Percentiles rank a stretch among this genome's conserved stretches.
phyloP scores from a whole-genome alignment of 306 rosid species.

The Lablab purpureus region DNA sequence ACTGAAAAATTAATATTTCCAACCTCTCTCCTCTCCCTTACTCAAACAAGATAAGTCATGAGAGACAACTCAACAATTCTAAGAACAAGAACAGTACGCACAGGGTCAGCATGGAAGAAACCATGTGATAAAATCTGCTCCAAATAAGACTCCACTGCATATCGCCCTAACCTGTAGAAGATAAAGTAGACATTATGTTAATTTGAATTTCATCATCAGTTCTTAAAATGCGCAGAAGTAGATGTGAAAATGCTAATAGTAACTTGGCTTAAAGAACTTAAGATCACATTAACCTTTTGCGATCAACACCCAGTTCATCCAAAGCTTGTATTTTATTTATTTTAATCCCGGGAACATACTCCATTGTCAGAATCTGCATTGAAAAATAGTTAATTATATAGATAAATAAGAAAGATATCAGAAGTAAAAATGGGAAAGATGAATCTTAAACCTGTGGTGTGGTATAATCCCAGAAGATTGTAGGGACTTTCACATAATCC shows the following conservation, averaged over 20 bases:
- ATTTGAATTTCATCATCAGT: conserved; percentile 19
- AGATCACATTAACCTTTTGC: conserved; percentile 68
- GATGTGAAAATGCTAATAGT: conserved; percentile 22
- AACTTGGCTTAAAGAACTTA: conserved; percentile 30
- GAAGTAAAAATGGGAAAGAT: conserved; percentile 18
- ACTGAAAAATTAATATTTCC: background rate
- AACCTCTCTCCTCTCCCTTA: background rate
- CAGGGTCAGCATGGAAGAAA: conserved; percentile 99
- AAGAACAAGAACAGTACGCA: conserved; percentile 51
- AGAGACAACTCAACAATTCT: conserved; percentile 27
- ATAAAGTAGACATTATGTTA: conserved; percentile 28
- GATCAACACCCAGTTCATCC: conserved; percentile 97
- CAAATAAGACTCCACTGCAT: conserved; percentile 98
- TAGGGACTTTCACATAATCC: conserved; percentile 95
- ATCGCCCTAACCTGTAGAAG: conserved; percentile 79
- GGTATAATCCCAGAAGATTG: conserved; percentile 87
- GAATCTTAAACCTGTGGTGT: conserved; percentile 83
- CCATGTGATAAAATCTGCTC: conserved; percentile 99
- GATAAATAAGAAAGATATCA: conserved; percentile 28
- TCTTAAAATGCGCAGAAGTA: conserved; percentile 39
- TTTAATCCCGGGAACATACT: conserved; percentile 99
- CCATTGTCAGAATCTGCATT: conserved; percentile 94
- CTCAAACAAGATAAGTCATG: background rate
- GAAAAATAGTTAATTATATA: conserved; percentile 30
- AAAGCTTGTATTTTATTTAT: conserved; percentile 94